Evolutionary conservation across 2,329 filamentous ascomycete species (phyloP), one percentile per base, ranked within the genome.

Genomic region (Stachybotrys chlorohalonatus): DNA sequence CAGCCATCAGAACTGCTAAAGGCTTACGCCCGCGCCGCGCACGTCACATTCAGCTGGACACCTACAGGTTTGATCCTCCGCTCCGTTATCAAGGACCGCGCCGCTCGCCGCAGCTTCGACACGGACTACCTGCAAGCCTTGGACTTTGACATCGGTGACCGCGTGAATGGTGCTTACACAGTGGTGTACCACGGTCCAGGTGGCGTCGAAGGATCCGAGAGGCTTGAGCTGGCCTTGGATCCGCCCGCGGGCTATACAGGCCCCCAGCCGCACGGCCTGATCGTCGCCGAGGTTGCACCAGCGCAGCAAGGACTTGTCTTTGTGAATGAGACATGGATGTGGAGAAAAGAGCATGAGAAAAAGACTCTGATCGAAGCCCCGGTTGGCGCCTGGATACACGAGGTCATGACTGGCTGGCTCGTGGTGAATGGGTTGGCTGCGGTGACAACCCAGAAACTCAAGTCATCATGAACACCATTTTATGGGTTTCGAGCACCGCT

Each of bases 291-390:
- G 24, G 53, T 67, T 1, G 57, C 61, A 32, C 51, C 36, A 13
- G 57, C 60, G 31, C 51, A 39, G 13, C 53, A 36, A 11, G 46
- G 49, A 5, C 56, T 66, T 31, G 59, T 66, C 7, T 68, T 72
- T 51, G 60, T 69, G 49, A 71, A 70, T 55, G 69, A 72, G 63
- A 70, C 70, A n/a, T 71, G 69, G 70, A 67, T 70, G 65, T 72
- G 69, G 69, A 62, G 70, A 48, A 58, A 54, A 11, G 36, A 53
- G 15, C 56, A 59, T 16, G 68, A 70, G 51, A 60, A 58, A 51
- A 59, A 63, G 15, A 62, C 64, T 11, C 52, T 70, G 52, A 56
- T 72, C 30, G 69, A 72, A 56, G 56, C 58, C 2, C 32, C 57
- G 0, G 11, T 66, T 1, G 66, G 66, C 1, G 58, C 57, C 3